A percentile compares a stretch with the other conserved stretches of the same genome.
phyloP scores from a whole-genome alignment of 139 green algal genomes.

The Auxenochlorella pyrenoidosa region DNA sequence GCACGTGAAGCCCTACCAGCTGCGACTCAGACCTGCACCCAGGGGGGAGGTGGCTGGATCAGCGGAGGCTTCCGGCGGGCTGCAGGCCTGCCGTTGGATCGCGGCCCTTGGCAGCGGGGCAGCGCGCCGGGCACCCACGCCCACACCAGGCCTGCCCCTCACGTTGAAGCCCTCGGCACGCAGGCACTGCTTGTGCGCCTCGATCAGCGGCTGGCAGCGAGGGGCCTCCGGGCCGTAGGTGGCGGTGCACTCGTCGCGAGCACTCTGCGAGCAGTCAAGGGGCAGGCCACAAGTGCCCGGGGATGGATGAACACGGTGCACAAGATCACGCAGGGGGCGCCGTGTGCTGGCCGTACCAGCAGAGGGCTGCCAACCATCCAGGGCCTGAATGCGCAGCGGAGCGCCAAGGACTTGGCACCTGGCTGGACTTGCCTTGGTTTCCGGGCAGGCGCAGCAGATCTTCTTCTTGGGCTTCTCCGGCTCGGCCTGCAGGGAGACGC shows the following conservation, averaged over 20 bases:
- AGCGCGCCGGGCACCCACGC: too few relatives aligned
- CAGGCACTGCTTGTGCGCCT: conserved; percentile 92
- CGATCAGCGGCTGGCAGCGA: conserved; percentile 84
- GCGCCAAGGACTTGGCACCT: too few relatives aligned
- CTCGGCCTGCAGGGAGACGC: neutral
- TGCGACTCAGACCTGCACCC: conserved; percentile 18
- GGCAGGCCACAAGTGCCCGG: neutral
- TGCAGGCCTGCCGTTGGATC: too few relatives aligned
- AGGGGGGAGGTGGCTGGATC: too few relatives aligned
- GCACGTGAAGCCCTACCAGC: neutral
- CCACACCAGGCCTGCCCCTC: neutral
- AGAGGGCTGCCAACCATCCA: neutral
- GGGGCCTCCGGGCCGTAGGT: conserved; percentile 75
- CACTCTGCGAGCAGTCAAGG: conserved; percentile 42
- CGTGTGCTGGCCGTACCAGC: neutral
- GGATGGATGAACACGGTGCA: neutral
- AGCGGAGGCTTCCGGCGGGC: too few relatives aligned
- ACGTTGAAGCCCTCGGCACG: conserved; percentile 93
- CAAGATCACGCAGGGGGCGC: neutral
- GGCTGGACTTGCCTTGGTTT: conserved; percentile 79
- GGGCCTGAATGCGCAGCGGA: too few relatives aligned
- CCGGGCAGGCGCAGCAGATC: conserved; percentile 95
- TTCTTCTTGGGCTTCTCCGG: conserved; percentile 77
- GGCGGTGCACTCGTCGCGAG: conserved; percentile 76
- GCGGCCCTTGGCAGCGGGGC: too few relatives aligned